A percentile compares a stretch with the other conserved stretches of the same genome.
These are phyloP conservation scores for Niebla homalea DNA, from an alignment of 495 filamentous ascomycete genomes.

Conservation along the genomic window DNA sequence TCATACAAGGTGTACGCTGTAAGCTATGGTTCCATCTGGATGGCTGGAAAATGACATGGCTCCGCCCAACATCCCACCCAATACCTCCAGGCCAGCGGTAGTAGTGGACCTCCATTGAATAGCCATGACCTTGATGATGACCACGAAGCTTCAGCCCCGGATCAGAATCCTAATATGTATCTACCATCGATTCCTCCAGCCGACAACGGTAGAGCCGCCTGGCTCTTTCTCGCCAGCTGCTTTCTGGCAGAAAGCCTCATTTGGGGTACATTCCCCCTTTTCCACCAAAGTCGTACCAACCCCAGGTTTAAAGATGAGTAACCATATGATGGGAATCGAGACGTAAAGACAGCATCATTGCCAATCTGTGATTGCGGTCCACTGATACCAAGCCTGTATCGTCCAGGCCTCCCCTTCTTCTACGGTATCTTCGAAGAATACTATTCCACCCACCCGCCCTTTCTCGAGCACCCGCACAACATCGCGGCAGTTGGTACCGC, in stretches of 20 bases:
- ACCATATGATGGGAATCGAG: neutral
- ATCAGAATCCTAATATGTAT: no score
- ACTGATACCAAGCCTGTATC: neutral
- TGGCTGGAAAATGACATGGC: no score
- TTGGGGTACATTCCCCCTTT: slow-evolving; percentile 39
- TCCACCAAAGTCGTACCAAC: neutral
- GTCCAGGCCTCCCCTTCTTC: slow-evolving; percentile 46
- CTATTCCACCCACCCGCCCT: slow-evolving; percentile 36
- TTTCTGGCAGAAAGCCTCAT: slow-evolving; percentile 50
- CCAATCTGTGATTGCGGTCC: neutral
- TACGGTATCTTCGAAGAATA: slow-evolving; percentile 51
- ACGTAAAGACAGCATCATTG: neutral
- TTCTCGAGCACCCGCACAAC: slow-evolving; percentile 24
- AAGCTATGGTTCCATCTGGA: no score
- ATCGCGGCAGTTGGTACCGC: slow-evolving; percentile 35
- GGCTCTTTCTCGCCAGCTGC: slow-evolving; percentile 46
- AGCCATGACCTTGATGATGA: no score
- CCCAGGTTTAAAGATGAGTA: no score
- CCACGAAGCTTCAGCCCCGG: no score
- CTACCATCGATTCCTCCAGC: neutral
- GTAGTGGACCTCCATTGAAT: no score
- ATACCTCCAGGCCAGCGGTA: no score
- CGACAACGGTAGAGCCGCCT: slow-evolving; percentile 50
- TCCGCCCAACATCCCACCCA: no score
- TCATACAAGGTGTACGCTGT: no score